Base-by-base conservation (phyloP, 148 eudicot species). In the Cornus kousa region DNA sequence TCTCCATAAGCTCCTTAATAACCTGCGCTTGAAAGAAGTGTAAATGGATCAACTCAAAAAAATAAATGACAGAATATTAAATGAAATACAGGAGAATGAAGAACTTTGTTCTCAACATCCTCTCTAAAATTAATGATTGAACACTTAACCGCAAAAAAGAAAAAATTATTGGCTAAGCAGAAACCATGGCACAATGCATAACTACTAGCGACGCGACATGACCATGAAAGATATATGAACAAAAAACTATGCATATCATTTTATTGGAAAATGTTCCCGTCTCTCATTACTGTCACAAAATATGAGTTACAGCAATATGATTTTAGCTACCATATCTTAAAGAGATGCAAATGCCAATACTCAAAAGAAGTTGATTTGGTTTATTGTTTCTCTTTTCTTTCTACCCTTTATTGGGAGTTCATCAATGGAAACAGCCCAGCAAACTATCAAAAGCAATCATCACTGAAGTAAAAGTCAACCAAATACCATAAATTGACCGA, bases 1-100 rank as follows among this genome's bases (percentile, higher is more conserved):
- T 84, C 80, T 89, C 89, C 76, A 96, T 87, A 73, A 96, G 89
- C 64, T 86, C 92, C 84, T 92, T 90, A 57, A 93, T 83, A 59
- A 96, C 98, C 99, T 96, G 89, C 73, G 82, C 73, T 67, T 65
- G 72, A 67, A 74, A 69, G 81, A 59, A 67, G 67, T 39, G 37
- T 31, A 77, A 24, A 24, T 5, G 55, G 24, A 48, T 74, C 14
- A 57, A 64, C 70, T 57, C n/a, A 57, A 67, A 70, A 60, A 55
- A 35, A 67, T 0, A 37, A 19, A 28, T 35, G 28, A 64, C 22
- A 69, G 23, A 23, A 78, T 39, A 35, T 68, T 60, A 20, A 17
- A 40, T 33, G n/a, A 9, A 70, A 59, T 6, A 39, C 17, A 67
- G 31, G 48, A 43, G 0, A 43, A 43, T 0, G 1, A 43, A 43